Evolutionary conservation across 2,329 filamentous ascomycete species (phyloP).

Genomic region (Diplodia sapinea): DNA sequence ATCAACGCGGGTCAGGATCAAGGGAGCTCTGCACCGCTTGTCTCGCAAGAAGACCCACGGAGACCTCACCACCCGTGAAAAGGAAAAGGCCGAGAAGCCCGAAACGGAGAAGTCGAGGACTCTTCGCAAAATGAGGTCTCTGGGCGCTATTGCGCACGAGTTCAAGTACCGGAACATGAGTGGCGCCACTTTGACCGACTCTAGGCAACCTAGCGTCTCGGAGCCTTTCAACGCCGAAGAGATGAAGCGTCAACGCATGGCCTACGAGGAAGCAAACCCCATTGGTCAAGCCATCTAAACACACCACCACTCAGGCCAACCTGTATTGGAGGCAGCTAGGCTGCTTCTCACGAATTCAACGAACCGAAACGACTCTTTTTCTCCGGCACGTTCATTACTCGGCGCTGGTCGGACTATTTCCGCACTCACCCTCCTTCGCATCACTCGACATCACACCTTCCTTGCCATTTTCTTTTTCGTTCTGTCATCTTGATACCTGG

Average conservation of each 20-base stretch:
- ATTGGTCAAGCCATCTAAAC: constrained; percentile 29
- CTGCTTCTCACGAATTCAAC: constrained; percentile 28
- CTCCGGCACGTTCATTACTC: constrained; percentile 2
- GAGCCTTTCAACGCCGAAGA: constrained; percentile 44
- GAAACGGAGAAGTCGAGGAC: constrained; percentile 41
- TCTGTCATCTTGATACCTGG: constrained; percentile 6
- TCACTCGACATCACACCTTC: constrained; percentile 6
- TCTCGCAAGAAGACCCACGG: constrained; percentile 23
- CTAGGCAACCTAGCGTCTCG: constrained; percentile 38
- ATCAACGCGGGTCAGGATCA: constrained; percentile 54
- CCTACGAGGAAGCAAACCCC: constrained; percentile 42
- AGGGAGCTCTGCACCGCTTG: constrained; percentile 11
- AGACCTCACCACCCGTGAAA: constrained; percentile 6
- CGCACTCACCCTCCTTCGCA: constrained; percentile 21
- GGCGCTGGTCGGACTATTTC: neutral
- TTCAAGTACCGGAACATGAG: constrained; percentile 31
- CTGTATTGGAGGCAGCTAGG: neutral
- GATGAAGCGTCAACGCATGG: constrained; percentile 46
- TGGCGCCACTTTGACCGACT: constrained; percentile 22
- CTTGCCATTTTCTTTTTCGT: constrained; percentile 8
- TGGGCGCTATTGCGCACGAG: constrained; percentile 38
- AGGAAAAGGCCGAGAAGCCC: constrained; percentile 27
- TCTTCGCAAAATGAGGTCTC: constrained; percentile 46
- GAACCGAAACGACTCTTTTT: constrained; percentile 29
- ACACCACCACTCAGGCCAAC: neutral